Evolutionary conservation across 176 grass and related monocot genomes (phyloP).

Genomic region (Zoysia japonica): DNA sequence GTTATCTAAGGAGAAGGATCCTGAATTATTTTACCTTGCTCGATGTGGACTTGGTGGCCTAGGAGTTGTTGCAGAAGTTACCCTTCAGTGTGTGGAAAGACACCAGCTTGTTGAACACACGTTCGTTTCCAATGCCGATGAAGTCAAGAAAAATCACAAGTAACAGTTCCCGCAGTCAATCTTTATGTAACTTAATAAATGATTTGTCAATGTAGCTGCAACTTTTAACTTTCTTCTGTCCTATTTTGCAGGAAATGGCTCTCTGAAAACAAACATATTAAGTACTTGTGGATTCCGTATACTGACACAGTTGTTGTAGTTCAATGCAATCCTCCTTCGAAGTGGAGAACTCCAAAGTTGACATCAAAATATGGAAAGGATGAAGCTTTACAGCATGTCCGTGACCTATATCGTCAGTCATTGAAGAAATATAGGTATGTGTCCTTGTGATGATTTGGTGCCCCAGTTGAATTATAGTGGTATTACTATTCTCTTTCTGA

Average conservation of each 20-base stretch:
- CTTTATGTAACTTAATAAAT: slow-evolving; percentile 15
- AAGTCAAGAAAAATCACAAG: slow-evolving; percentile 90
- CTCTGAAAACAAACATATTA: slow-evolving; percentile 80
- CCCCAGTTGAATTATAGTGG: background rate
- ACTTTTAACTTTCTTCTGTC: slow-evolving; percentile 12
- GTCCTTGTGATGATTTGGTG: slow-evolving; percentile 13
- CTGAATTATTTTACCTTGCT: slow-evolving; percentile 83
- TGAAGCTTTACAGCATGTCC: slow-evolving; percentile 63
- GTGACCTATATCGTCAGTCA: slow-evolving; percentile 75
- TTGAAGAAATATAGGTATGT: slow-evolving; percentile 55
- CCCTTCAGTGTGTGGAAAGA: slow-evolving; percentile 77
- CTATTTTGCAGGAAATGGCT: slow-evolving; percentile 79
- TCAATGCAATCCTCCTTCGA: slow-evolving; percentile 79
- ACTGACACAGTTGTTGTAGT: slow-evolving; percentile 76
- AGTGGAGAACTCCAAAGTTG: slow-evolving; percentile 70
- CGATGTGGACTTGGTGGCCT: slow-evolving; percentile 77
- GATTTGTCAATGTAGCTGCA: slow-evolving; percentile 11
- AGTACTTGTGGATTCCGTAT: slow-evolving; percentile 86
- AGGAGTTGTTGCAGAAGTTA: slow-evolving; percentile 80
- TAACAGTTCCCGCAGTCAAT: slow-evolving; percentile 25
- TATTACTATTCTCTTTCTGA: background rate
- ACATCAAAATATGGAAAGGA: slow-evolving; percentile 72
- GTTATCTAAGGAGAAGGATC: slow-evolving; percentile 78
- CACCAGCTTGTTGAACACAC: slow-evolving; percentile 90
- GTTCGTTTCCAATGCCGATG: slow-evolving; percentile 67